These are phyloP conservation scores for Lepidium sativum DNA, from an alignment of 345 rosid species.

Conservation along the genomic window DNA sequence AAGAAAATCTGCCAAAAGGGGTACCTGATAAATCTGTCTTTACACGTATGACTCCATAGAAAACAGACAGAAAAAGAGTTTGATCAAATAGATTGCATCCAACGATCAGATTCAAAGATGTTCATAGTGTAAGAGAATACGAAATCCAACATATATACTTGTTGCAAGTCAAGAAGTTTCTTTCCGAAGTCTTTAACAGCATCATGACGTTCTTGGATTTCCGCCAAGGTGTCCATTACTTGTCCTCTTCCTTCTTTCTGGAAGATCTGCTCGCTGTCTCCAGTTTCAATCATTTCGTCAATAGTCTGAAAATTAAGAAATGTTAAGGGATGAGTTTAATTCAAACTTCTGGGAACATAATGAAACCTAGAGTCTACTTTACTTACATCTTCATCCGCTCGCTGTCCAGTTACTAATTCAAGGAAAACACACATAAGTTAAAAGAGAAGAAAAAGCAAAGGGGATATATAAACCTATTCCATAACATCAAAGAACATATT, in stretches of 20 bases:
- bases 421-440: neutral
- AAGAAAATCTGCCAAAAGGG: constrained; percentile 50
- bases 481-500: constrained; percentile 36
- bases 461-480: neutral
- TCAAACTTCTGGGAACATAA: neutral
- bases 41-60: neutral
- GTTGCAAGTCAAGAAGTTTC: constrained; percentile 84
- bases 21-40: neutral
- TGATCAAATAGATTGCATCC: neutral
- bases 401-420: constrained; percentile 29
- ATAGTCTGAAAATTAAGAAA: constrained; percentile 45
- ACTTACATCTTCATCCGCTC: constrained; percentile 32
- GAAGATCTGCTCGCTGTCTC: constrained; percentile 89
- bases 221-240: constrained; percentile 81
- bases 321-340: neutral
- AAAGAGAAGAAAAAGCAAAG: neutral
- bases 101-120: neutral
- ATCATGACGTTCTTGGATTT: constrained; percentile 95
- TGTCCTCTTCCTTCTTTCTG: constrained; percentile 90
- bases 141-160: constrained; percentile 41
- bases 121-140: neutral
- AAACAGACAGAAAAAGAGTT: neutral
- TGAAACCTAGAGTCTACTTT: neutral
- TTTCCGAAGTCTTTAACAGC: constrained; percentile 86
- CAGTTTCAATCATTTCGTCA: constrained; percentile 83